These are phyloP conservation scores for Piper betle DNA, from an alignment of 164 flowering plant genomes.

Conservation along the genomic window DNA sequence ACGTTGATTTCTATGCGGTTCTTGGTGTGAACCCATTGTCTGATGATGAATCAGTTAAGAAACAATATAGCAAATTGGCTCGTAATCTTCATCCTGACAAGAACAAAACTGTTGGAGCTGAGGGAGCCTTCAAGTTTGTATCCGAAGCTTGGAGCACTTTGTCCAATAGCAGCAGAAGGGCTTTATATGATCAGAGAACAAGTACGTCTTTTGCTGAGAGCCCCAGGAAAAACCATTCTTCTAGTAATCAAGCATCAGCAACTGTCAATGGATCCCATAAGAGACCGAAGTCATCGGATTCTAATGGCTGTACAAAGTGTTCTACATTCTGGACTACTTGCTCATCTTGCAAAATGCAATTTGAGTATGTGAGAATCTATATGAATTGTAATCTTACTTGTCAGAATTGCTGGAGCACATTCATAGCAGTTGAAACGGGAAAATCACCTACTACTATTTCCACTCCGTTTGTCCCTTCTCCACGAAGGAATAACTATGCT, in stretches of 20 bases:
- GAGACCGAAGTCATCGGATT: slow-evolving; percentile 14
- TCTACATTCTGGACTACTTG: slow-evolving; percentile 70
- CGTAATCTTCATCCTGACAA: slow-evolving; percentile 88
- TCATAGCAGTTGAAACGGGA: slow-evolving; percentile 44
- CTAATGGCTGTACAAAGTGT: slow-evolving; percentile 10
- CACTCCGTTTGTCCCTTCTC: slow-evolving; percentile 17
- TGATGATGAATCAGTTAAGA: slow-evolving; percentile 59
- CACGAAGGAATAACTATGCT: neutral
- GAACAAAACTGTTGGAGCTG: slow-evolving; percentile 82
- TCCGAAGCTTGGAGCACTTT: slow-evolving; percentile 87
- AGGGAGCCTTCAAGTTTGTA: slow-evolving; percentile 73
- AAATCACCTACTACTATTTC: slow-evolving; percentile 27
- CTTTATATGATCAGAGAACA: slow-evolving; percentile 49
- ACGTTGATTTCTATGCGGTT: slow-evolving; percentile 61
- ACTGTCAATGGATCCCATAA: slow-evolving; percentile 34
- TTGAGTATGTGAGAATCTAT: slow-evolving; percentile 51
- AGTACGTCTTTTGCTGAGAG: slow-evolving; percentile 9
- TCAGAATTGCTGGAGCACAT: slow-evolving; percentile 46
- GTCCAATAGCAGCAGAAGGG: slow-evolving; percentile 53
- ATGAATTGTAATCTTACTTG: slow-evolving; percentile 51
- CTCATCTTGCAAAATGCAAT: slow-evolving; percentile 53
- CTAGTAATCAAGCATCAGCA: slow-evolving; percentile 9
- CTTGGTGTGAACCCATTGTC: slow-evolving; percentile 53
- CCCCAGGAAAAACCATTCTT: slow-evolving; percentile 14
- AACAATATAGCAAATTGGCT: slow-evolving; percentile 69